Evolutionary conservation across 768 basidiomycete species (phyloP), one percentile per base, ranked within the genome.

Genomic region (Russula griseocarnosa): DNA sequence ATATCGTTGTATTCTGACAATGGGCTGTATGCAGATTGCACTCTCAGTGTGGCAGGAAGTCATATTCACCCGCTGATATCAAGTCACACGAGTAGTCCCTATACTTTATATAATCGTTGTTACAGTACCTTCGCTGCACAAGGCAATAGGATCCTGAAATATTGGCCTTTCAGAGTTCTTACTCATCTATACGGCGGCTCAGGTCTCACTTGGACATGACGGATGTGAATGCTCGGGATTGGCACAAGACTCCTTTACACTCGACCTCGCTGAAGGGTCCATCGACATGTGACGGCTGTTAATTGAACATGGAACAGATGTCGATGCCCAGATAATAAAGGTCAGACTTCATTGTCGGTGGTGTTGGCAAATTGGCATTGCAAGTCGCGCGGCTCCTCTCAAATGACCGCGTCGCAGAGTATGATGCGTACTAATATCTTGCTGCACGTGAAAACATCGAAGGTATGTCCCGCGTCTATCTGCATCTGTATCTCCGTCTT

Each of bases 71-170:
- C 30, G 30, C 30, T 32, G 30, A 7, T 32, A 32, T 32, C 8
- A 32, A 32, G 30, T 32, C 30, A 32, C 30, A 7, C 30, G 5
- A 32, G 30, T 32, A 32, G 30, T 32, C 8, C 30, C 7, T 78
- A 30, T 5, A 30, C n/a, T n/a, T 5, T 30, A 30, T 30, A 30
- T 30, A 30, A 30, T 30, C 5, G 5, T 30, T 30, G 5, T 5
- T 30, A 30, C 28, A n/a, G n/a, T n/a, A n/a, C n/a, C n/a, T n/a
- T n/a, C n/a, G n/a, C n/a, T 55, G 24, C 22, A 26, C 24, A 55
- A 40, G n/a, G 52, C 32, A 22, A 4, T 32, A 36, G 9, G 18
- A 5, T 34, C 47, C 26, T 24, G 3, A 34, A 6, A 34, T 34
- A 34, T 34, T 34, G 32, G 10, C 32, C 32, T 8, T 34, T 3